Conservation (phyloP, 106 monocot species). For the Posidonia australis region DNA sequence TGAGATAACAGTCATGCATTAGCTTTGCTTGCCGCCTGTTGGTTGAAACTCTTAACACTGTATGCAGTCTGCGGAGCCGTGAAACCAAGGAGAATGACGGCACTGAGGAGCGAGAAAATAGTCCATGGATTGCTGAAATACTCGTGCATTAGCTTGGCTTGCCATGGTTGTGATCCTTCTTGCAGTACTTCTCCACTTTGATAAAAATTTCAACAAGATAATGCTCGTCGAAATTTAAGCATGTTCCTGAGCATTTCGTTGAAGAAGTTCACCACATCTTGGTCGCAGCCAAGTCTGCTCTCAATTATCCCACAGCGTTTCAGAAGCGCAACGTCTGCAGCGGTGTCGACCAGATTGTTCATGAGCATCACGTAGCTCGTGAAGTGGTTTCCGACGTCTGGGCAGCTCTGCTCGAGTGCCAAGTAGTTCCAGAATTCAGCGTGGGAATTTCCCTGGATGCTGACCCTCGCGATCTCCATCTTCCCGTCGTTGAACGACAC, state of each 20-base stretch:
- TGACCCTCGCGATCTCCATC: background rate
- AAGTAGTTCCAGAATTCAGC: background rate
- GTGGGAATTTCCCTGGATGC: background rate
- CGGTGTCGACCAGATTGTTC: conserved; percentile 9
- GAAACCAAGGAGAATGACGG: background rate
- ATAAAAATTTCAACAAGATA: background rate
- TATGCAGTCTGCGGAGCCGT: background rate
- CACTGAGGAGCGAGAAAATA: conserved; percentile 15
- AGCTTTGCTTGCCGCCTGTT: no score
- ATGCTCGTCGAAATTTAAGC: background rate
- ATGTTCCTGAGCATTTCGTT: conserved; percentile 5
- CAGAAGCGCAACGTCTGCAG: conserved; percentile 3
- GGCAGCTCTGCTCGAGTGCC: background rate
- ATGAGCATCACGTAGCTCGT: background rate
- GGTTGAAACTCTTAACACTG: conserved; percentile 1
- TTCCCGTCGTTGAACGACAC: background rate
- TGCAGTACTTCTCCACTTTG: background rate
- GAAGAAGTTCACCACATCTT: conserved; percentile 14
- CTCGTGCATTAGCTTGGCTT: background rate
- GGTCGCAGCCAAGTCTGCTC: conserved; percentile 20
- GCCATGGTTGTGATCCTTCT: conserved; percentile 5
- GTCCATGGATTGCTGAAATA: conserved; percentile 35
- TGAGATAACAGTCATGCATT: no score
- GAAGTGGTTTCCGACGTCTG: background rate
- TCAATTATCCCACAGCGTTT: conserved; percentile 3